Percentiles rank a stretch among this genome's conserved stretches.
These are phyloP conservation scores for Chytriomyces confervae DNA, from an alignment of 192 early-diverging fungal species.

Conservation along the genomic window DNA sequence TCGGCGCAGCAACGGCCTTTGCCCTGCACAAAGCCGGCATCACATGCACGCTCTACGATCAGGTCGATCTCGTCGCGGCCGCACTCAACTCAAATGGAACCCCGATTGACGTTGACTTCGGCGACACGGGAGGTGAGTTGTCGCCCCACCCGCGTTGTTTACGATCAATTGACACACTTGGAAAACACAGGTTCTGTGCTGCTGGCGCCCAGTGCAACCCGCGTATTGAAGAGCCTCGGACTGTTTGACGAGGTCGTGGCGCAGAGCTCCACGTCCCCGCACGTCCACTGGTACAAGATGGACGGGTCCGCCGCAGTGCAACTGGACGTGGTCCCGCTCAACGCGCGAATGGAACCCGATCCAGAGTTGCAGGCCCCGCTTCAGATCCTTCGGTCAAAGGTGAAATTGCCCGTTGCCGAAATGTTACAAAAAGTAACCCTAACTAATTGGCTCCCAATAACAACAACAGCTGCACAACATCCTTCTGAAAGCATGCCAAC, in stretches of 20 bases:
- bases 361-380: not conserved
- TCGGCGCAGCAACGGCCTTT: conserved; percentile 29
- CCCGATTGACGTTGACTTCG: conserved; percentile 2
- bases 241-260: conserved; percentile 11
- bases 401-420: not conserved
- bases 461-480: conserved; percentile 1
- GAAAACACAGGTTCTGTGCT: not conserved
- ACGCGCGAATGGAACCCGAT: not conserved
- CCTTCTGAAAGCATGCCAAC: conserved; percentile 7
- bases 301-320: not conserved
- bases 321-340: not conserved
- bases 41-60: conserved; percentile 22
- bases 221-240: conserved; percentile 12
- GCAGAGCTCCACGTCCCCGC: not conserved
- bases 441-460: not conserved
- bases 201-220: conserved; percentile 15
- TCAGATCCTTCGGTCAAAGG: conserved; percentile 16
- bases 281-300: not conserved
- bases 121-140: conserved; percentile 31
- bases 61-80: conserved; percentile 18
- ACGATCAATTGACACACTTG: not conserved
- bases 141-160: not conserved
- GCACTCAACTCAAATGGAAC: not conserved
- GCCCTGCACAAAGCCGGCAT: conserved; percentile 9
- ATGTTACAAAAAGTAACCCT: not conserved